Evolutionary conservation across 805 yeast species (phyloP), one percentile per base, ranked within the genome.

Genomic region (Lipomyces starkeyi): DNA sequence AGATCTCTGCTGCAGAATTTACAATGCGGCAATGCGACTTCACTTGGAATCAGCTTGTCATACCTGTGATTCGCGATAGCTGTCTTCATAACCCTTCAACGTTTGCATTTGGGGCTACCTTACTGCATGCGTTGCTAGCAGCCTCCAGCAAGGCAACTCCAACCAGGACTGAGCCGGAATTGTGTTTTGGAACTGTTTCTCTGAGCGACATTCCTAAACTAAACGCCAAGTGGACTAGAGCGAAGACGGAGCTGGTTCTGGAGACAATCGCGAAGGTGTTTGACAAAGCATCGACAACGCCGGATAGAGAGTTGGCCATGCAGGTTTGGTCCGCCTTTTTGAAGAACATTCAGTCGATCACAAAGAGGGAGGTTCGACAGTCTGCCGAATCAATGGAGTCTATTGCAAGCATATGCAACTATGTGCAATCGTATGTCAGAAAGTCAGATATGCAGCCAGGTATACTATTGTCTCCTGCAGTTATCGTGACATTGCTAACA

Each of bases 191-290:
- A 14, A 17, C 1, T 6, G 52, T 58, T 1, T n/a, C 25, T 6
- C 32, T 55, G 34, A 27, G 20, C 17, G 67, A 66, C 43, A 52
- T 68, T 20, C 70, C 71, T 8, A 49, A 47, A 25, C 58, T 68
- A 57, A 63, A 60, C 34, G 60, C 71, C 9, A 62, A 63, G 29
- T 68, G 71, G 71, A 27, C 67, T 6, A 61, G 71, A 6, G 47
- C 67, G 9, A 37, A 49, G 2, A 35, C 70, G 2, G 52, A 27
- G 6, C 13, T 35, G 6, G 64, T 66, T n/a, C 37, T 68, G 32
- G 53, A 40, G 17, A 53, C 71, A 4, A 22, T 68, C 9, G 35
- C 20, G 20, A n/a, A 17, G 22, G 40, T 63, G n/a, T 65, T 65
- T 62, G 59, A 61, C 29, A 58, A 49, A 22, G 63, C 70, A 4